Base-by-base conservation (phyloP, 1,139 yeast genomes). In the Hansenula sp. region DNA sequence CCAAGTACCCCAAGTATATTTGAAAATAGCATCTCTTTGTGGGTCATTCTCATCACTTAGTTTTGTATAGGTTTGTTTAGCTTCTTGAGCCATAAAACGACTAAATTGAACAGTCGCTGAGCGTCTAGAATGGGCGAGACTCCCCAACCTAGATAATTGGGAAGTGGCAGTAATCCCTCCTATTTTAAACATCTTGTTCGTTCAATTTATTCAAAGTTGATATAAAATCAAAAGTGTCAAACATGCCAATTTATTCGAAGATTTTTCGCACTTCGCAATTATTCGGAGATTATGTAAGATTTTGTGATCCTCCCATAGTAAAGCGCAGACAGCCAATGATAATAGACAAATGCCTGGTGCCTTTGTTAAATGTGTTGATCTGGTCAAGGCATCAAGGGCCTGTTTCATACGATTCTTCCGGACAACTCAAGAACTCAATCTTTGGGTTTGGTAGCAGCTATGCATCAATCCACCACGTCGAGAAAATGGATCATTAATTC, bases 1-100 rank as follows among this genome's bases (percentile, higher is more conserved):
- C 98, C 98, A 93, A 4, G 96, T 76, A 40, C 99, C 99, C 96
- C 98, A 91, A 4, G 93, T 73, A 63, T 90, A 93, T 59, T 84
- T 80, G 71, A 88, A 91, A 58, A 91, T 88, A 42, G 81, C 76
- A 48, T 77, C 78, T 62, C 95, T 76, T 49, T 80, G 74, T 16
- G 91, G 90, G 57, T 84, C 90, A 41, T 72, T 66, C 46, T 78
- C 75, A 55, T 84, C 86, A 33, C 76, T 66, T 36, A 83, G 60
- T 49, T 72, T 74, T 46, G 89, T 82, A 51, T 60, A 65, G 6
- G 59, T 60, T 42, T 63, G 59, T 32, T 70, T 65, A 3, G 53
- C 45, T 38, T 55, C 54, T 30, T 27, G 48, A 8, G 60, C 44
- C 15, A 51, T 44, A 16, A 38, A 47, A 38, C 61, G 58, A 11